Evolutionary conservation across 2,329 filamentous ascomycete species (phyloP).

Genomic region (Aspergillus puulaauensis): DNA sequence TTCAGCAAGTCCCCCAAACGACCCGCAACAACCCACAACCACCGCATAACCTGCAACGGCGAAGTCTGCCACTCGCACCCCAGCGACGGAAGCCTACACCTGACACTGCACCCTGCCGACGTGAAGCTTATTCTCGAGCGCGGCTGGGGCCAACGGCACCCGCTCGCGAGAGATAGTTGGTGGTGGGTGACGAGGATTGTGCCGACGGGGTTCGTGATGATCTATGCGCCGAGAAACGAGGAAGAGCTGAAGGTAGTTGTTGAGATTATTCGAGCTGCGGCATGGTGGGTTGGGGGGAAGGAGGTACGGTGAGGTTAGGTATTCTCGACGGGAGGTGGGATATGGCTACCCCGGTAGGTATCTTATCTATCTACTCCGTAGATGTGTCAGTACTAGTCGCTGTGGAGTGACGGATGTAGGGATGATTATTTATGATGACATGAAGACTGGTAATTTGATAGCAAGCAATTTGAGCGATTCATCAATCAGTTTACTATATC

Average conservation of each 20-base stretch:
- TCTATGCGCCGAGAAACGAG: conserved; percentile 74
- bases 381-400: no score
- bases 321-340: no score
- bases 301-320: conserved; percentile 5
- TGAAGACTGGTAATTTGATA: not conserved
- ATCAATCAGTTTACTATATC: not conserved
- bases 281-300: conserved; percentile 56
- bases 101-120: conserved; percentile 77
- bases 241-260: conserved; percentile 67
- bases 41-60: conserved; percentile 52
- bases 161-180: conserved; percentile 53
- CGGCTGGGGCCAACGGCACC: conserved; percentile 74
- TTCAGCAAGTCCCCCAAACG: not conserved
- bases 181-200: conserved; percentile 68
- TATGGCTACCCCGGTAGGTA: not conserved
- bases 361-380: no score
- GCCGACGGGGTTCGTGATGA: conserved; percentile 73
- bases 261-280: conserved; percentile 70
- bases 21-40: not conserved
- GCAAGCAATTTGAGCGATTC: no score
- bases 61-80: conserved; percentile 81
- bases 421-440: not conserved
- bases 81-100: conserved; percentile 73
- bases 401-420: not conserved
- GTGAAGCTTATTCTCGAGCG: conserved; percentile 68